Base-by-base conservation (phyloP, 495 filamentous ascomycete genomes). In the Cudoniella acicularis region DNA sequence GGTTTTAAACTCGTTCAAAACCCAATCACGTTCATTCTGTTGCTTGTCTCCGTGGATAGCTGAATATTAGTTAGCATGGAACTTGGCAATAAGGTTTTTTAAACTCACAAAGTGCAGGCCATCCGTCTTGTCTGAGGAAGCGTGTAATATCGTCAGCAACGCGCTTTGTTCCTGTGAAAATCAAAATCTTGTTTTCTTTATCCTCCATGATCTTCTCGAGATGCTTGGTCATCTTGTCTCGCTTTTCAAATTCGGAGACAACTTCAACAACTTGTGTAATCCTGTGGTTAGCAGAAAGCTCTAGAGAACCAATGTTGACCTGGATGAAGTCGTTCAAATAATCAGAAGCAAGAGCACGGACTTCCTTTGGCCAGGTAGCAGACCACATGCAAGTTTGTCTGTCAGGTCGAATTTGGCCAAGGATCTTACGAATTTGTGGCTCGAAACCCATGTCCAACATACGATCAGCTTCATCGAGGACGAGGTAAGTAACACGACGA, bases 351-450 rank as follows among this genome's bases (percentile, higher is more conserved):
- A 98, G 80, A 70, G 90, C 88, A 65, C 94, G 92, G 64, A 98
- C 93, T 72, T 98, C 94, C 85, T 98, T 98, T 61, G 94, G 94
- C 94, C 94, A 98, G 8, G 94, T 98, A 66, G 94, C 94, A 57
- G 94, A 98, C 94, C 94, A 98, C 94, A 98, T 98, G 84, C 92
- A 96, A 61, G 94, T 98, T 69, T 98, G 94, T 81, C 94, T 89
- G 72, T 98, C 94, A 59, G 94, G 94, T 64, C 94, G 91, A 77
- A 98, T 98, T 78, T 98, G 94, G 50, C 87, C 79, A 63, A 98
- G 91, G 64, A 98, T 96, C 82, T 96, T 96, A 76, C 92, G 88
- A 69, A 92, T 91, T 69, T 90, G 86, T 52, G 88, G 88, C 70
- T 93, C 89, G 72, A 93, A 93, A 77, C 89, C 89, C 89, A 93